Percentiles rank a stretch among this genome's conserved stretches.
These are phyloP conservation scores for Myxozyma geophila DNA, from an alignment of 805 yeast species.

Conservation along the genomic window DNA sequence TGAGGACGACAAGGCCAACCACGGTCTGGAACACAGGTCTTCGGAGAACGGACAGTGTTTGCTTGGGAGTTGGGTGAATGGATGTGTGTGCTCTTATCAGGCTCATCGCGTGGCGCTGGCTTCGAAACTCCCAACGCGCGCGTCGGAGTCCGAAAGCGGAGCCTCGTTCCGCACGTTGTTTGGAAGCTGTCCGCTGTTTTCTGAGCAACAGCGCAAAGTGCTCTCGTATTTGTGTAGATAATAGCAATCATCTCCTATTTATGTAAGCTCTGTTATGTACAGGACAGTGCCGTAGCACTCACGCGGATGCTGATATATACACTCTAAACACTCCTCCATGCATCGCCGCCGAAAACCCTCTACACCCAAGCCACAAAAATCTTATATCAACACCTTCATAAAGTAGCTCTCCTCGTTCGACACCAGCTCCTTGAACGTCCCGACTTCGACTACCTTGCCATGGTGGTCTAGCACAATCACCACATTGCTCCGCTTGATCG, in stretches of 20 bases:
- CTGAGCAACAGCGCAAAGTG: too few relatives aligned
- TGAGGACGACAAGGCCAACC: neutral
- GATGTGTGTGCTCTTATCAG: neutral
- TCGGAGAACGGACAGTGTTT: neutral
- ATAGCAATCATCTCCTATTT: too few relatives aligned
- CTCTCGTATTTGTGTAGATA: too few relatives aligned
- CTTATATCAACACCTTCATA: slow-evolving; percentile 29
- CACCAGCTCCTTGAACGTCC: slow-evolving; percentile 51
- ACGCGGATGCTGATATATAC: neutral
- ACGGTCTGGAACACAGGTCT: neutral
- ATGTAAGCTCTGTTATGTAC: too few relatives aligned
- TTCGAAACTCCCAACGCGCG: slow-evolving; percentile 10
- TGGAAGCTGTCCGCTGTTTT: neutral
- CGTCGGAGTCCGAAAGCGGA: neutral
- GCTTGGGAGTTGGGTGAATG: neutral
- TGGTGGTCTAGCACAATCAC: slow-evolving; percentile 57
- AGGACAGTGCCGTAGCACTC: too few relatives aligned
- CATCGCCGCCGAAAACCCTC: neutral
- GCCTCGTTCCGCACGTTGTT: neutral
- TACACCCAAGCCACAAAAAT: neutral
- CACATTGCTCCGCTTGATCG: slow-evolving; percentile 57
- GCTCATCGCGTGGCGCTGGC: neutral
- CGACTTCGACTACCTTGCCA: slow-evolving; percentile 60
- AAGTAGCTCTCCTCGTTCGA: slow-evolving; percentile 42
- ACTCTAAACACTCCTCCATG: neutral